These are phyloP conservation scores for Danielozyma ontarioensis DNA, from an alignment of 805 yeast genomes.

Conservation along the genomic window DNA sequence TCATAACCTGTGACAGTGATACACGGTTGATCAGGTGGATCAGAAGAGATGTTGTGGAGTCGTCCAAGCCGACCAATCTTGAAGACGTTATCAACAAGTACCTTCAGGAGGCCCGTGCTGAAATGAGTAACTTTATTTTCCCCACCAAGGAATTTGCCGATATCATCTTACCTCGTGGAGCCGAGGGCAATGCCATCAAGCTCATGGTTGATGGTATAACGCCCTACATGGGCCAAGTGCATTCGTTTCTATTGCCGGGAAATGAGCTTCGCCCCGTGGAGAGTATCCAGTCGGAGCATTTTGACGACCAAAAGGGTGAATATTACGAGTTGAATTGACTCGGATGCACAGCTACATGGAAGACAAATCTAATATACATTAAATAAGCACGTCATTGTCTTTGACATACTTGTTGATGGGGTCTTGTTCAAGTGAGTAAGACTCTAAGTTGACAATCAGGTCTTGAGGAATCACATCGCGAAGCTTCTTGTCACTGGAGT, in stretches of 20 bases:
- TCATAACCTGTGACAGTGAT: slow-evolving; percentile 82
- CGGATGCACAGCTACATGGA: neutral
- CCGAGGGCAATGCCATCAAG: slow-evolving; percentile 51
- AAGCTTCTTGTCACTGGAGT: slow-evolving; percentile 55
- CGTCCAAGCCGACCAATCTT: slow-evolving; percentile 9
- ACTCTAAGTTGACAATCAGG: slow-evolving; percentile 37
- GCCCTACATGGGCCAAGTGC: slow-evolving; percentile 23
- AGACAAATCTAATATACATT: neutral
- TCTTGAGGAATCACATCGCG: slow-evolving; percentile 51
- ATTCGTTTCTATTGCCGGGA: slow-evolving; percentile 2
- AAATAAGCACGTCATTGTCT: slow-evolving; percentile 7
- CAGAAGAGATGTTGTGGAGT: slow-evolving; percentile 31
- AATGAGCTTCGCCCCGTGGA: slow-evolving; percentile 24
- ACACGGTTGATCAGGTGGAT: slow-evolving; percentile 79
- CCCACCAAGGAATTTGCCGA: slow-evolving; percentile 74
- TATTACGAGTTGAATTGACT: slow-evolving; percentile 40
- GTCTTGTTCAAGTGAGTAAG: slow-evolving; percentile 49
- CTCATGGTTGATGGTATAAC: slow-evolving; percentile 63
- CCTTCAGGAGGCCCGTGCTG: slow-evolving; percentile 54
- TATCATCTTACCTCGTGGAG: slow-evolving; percentile 67
- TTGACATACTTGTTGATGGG: slow-evolving; percentile 41
- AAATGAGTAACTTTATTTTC: slow-evolving; percentile 59
- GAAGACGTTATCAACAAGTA: slow-evolving; percentile 43
- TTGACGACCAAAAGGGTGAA: slow-evolving; percentile 35
- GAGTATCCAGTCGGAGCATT: slow-evolving; percentile 25